These are phyloP conservation scores for Penicillium goetzii DNA, from an alignment of 495 filamentous ascomycete species.

Conservation along the genomic window DNA sequence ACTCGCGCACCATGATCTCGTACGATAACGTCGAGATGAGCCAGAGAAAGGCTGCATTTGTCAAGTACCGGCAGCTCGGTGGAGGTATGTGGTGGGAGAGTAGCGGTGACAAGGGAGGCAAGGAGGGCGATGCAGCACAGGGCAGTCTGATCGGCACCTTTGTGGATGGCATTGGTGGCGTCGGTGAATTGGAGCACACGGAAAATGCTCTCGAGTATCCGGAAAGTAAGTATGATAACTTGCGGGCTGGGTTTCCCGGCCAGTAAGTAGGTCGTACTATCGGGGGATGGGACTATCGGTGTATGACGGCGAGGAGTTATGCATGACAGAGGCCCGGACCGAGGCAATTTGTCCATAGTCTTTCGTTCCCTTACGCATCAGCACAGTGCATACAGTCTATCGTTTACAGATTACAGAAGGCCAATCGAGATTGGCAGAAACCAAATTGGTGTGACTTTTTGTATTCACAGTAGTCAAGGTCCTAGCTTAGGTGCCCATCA, in stretches of 20 bases:
- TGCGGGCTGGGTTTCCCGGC: constrained; percentile 53
- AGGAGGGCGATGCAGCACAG: constrained; percentile 44
- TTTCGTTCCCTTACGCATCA: neutral
- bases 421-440: constrained; percentile 19
- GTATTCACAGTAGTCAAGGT: constrained; percentile 26
- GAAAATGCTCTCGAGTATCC: constrained; percentile 73
- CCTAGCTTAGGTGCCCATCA: constrained; percentile 25
- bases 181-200: constrained; percentile 56
- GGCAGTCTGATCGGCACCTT: constrained; percentile 66
- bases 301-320: neutral
- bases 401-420: constrained; percentile 20
- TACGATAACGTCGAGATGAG: constrained; percentile 73
- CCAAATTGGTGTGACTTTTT: constrained; percentile 26
- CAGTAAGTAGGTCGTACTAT: constrained; percentile 3
- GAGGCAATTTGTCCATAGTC: neutral
- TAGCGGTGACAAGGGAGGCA: constrained; percentile 69
- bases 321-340: neutral
- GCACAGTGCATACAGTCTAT: constrained; percentile 4
- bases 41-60: constrained; percentile 66
- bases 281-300: neutral
- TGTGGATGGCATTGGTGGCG: constrained; percentile 56
- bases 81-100: constrained; percentile 97
- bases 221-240: constrained; percentile 79
- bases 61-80: constrained; percentile 66
- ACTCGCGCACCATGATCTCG: constrained; percentile 65